phyloP scores from a whole-genome alignment of 441 rosid genomes.

The Adansonia rubrostipa region DNA sequence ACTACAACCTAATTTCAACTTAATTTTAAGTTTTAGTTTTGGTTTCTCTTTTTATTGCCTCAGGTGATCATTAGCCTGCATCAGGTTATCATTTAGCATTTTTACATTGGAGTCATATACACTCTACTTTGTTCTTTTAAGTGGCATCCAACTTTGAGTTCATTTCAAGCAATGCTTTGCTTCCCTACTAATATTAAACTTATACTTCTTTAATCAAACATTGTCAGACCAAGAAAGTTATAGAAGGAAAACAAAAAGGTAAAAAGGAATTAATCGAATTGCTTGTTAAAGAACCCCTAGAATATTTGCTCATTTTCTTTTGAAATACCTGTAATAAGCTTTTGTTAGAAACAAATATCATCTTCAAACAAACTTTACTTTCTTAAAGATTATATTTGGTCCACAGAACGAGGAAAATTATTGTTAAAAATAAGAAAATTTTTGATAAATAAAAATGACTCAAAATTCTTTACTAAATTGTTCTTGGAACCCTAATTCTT shows the following conservation, averaged over 20 bases:
- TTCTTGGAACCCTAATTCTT: background rate
- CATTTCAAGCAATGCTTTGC: conserved; percentile 6
- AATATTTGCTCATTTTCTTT: background rate
- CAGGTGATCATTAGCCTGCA: too few species aligned
- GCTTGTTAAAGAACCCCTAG: background rate
- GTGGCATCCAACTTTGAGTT: conserved; percentile 14
- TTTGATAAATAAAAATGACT: too few species aligned
- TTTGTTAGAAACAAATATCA: background rate
- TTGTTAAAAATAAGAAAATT: too few species aligned
- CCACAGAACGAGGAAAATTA: background rate
- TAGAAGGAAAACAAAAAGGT: background rate
- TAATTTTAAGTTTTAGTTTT: too few species aligned
- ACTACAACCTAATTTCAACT: too few species aligned
- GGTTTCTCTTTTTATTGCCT: too few species aligned
- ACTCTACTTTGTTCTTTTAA: background rate
- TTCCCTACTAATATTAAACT: background rate
- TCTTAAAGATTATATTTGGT: background rate
- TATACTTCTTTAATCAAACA: background rate
- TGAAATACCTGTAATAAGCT: background rate
- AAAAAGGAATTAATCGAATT: background rate
- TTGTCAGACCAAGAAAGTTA: background rate
- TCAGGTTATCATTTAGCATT: too few species aligned
- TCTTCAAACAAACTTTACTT: background rate
- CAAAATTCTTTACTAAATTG: background rate
- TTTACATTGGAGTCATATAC: too few species aligned